These are phyloP conservation scores for Kuraishia capsulata DNA, from an alignment of 805 yeast genomes.

Conservation along the genomic window DNA sequence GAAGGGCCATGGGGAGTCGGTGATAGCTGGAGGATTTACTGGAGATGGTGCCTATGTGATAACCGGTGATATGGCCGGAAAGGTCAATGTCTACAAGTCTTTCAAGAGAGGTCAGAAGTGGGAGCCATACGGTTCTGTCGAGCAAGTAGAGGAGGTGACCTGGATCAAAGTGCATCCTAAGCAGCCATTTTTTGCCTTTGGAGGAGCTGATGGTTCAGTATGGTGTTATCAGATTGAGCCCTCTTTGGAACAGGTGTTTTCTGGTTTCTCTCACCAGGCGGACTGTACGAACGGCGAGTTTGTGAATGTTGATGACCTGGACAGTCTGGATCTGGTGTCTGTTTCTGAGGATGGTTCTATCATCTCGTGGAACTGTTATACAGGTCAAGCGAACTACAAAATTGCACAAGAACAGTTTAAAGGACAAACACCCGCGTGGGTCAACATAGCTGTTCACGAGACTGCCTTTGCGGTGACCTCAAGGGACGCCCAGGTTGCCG, in stretches of 20 bases:
- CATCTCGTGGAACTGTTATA: slow-evolving; percentile 84
- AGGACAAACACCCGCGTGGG: slow-evolving; percentile 84
- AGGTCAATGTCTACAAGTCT: slow-evolving; percentile 63
- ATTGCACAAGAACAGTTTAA: slow-evolving; percentile 57
- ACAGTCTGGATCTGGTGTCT: slow-evolving; percentile 58
- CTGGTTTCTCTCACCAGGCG: slow-evolving; percentile 71
- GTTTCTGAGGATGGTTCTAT: slow-evolving; percentile 80
- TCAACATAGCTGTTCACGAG: slow-evolving; percentile 47
- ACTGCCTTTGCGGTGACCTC: slow-evolving; percentile 70
- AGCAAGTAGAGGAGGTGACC: slow-evolving; percentile 84
- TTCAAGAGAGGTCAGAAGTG: slow-evolving; percentile 76
- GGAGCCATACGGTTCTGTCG: slow-evolving; percentile 59
- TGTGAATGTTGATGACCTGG: slow-evolving; percentile 48
- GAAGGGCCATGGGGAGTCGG: slow-evolving; percentile 80
- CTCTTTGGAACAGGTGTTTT: slow-evolving; percentile 59
- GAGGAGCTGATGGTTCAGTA: slow-evolving; percentile 86
- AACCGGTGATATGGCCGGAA: slow-evolving; percentile 95
- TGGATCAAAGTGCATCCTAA: slow-evolving; percentile 80
- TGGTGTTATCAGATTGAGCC: slow-evolving; percentile 82
- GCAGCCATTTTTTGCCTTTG: slow-evolving; percentile 76
- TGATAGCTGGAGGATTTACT: slow-evolving; percentile 77
- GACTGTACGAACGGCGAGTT: slow-evolving; percentile 80
- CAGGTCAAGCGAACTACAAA: slow-evolving; percentile 61
- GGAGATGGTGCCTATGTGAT: slow-evolving; percentile 71
- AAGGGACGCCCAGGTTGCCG: slow-evolving; percentile 76